A percentile compares a stretch with the other conserved stretches of the same genome.
Evolutionary conservation across 768 basidiomycete genomes (phyloP).

Genomic region (Pleurotus pulmonarius): DNA sequence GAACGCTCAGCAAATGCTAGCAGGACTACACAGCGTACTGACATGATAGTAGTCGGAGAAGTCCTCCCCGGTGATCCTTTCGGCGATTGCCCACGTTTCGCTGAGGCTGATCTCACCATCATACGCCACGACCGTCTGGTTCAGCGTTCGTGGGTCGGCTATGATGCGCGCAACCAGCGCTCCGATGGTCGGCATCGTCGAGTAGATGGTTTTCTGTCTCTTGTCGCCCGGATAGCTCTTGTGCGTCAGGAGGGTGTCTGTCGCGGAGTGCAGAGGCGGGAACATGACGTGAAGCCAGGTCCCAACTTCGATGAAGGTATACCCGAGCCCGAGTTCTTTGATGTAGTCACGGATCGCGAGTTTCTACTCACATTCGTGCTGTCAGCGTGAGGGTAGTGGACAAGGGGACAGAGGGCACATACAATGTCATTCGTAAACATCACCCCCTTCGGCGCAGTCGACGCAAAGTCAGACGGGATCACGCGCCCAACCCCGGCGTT

Average conservation of each 20-base stretch:
- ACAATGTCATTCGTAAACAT: neutral
- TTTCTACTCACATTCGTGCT: neutral
- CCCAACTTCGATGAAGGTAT: neutral
- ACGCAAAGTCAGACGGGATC: constrained; percentile 1
- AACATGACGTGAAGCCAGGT: neutral
- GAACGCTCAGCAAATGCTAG: neutral
- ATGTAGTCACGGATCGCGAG: neutral
- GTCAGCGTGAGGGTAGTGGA: neutral
- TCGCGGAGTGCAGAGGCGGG: neutral
- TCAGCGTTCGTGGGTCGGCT: neutral
- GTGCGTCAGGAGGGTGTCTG: neutral
- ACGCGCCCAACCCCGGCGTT: neutral
- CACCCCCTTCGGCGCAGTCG: neutral
- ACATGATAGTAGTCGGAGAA: neutral
- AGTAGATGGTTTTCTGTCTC: neutral
- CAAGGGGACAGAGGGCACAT: neutral
- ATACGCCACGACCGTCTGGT: neutral
- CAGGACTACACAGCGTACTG: neutral
- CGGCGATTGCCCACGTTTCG: neutral
- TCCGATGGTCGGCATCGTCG: neutral
- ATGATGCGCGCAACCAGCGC: neutral
- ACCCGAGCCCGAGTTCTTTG: neutral
- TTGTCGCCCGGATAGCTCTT: neutral
- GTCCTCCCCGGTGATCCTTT: neutral
- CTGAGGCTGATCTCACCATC: neutral